phyloP scores from a whole-genome alignment of 2,329 filamentous ascomycete genomes.

The Pseudocercospora ulei region DNA sequence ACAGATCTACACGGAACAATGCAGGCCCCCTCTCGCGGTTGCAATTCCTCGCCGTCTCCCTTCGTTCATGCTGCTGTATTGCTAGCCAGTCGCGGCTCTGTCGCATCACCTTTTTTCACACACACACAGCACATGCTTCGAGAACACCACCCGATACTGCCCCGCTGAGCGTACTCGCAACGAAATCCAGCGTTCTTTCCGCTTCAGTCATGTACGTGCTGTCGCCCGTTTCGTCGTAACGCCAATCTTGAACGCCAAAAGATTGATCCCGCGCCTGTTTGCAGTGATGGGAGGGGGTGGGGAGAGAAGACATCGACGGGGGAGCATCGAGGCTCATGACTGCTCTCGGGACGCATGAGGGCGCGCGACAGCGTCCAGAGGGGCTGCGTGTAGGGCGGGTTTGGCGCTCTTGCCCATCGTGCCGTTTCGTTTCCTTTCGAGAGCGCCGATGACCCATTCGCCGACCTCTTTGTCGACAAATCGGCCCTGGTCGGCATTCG shows the following conservation, averaged over 20 bases:
- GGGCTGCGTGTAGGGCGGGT: constrained; percentile 79
- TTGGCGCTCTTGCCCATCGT: constrained; percentile 49
- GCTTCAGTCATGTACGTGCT: constrained; percentile 6
- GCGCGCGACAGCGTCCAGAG: constrained; percentile 53
- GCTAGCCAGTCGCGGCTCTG: background rate
- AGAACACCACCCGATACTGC: constrained; percentile 1
- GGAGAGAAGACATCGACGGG: background rate
- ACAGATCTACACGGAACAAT: constrained; percentile 15
- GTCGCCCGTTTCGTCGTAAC: constrained; percentile 1
- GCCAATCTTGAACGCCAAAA: constrained; percentile 5
- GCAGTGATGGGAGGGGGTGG: background rate
- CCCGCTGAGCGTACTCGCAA: constrained; percentile 12
- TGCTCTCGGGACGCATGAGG: constrained; percentile 3
- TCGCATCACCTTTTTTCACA: background rate
- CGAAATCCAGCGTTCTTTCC: constrained; percentile 16
- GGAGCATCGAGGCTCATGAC: background rate
- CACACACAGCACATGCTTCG: constrained; percentile 3
- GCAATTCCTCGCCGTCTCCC: background rate
- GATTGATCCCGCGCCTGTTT: constrained; percentile 3
- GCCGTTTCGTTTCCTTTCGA: constrained; percentile 57
- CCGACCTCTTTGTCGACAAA: constrained; percentile 68
- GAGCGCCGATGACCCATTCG: constrained; percentile 65
- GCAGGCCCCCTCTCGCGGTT: constrained; percentile 4
- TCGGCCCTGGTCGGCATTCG: constrained; percentile 26
- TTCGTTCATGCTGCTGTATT: constrained; percentile 15